phyloP scores from a whole-genome alignment of 2,329 filamentous ascomycete genomes.

The Colletotrichum tabaci region DNA sequence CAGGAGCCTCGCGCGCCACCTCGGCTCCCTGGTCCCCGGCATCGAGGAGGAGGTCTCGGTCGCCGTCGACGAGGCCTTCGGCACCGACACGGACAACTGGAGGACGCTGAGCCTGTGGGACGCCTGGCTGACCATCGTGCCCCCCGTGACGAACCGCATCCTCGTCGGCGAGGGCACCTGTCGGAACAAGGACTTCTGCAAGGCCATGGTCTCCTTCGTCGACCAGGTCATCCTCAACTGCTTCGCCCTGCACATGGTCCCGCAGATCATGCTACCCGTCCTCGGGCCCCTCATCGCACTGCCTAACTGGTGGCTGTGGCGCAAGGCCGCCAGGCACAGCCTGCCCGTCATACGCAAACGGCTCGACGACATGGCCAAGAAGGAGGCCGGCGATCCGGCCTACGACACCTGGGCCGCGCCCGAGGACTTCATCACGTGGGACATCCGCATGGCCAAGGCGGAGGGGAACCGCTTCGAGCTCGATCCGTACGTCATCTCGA shows the following conservation, averaged over 20 bases:
- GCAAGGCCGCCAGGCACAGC: constrained; percentile 57
- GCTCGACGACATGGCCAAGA: constrained; percentile 60
- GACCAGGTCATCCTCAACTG: constrained; percentile 63
- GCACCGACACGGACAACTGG: constrained; percentile 54
- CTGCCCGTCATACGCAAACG: constrained; percentile 66
- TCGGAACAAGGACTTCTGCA: constrained; percentile 61
- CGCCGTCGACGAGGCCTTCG: constrained; percentile 55
- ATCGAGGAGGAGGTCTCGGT: constrained; percentile 58
- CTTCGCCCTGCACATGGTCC: constrained; percentile 62
- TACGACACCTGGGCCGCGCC: constrained; percentile 60
- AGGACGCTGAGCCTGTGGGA: constrained; percentile 61
- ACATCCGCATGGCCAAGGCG: constrained; percentile 64
- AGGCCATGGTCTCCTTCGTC: constrained; percentile 65
- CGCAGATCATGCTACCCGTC: constrained; percentile 64
- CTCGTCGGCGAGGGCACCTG: constrained; percentile 56
- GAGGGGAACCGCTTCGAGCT: constrained; percentile 62
- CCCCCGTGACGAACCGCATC: constrained; percentile 60
- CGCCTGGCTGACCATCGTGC: constrained; percentile 59
- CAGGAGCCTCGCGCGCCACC: constrained; percentile 59
- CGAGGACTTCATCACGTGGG: constrained; percentile 72
- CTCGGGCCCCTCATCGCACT: constrained; percentile 62
- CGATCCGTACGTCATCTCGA: constrained; percentile 62
- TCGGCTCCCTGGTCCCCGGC: constrained; percentile 56
- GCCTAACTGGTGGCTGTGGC: constrained; percentile 63
- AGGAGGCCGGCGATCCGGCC: constrained; percentile 56